Conservation (phyloP, 139 green algal genomes). For the Chlamydomonas eustigma region DNA sequence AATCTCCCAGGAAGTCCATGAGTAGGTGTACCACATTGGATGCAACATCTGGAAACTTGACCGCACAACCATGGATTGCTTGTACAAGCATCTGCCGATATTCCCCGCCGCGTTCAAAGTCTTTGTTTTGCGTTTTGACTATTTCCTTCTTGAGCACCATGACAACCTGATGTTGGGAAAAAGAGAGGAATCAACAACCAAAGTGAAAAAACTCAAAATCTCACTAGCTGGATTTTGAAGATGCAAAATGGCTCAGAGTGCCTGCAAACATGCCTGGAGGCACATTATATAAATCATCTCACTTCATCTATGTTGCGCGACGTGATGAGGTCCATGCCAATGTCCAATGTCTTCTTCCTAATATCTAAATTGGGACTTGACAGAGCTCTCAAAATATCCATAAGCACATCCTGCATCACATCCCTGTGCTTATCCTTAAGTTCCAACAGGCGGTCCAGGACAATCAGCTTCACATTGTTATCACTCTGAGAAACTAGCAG, state of each 20-base stretch:
- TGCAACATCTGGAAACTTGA: constrained; percentile 94
- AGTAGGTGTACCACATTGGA: constrained; percentile 89
- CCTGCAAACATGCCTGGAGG: no score
- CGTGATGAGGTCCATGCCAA: constrained; percentile 92
- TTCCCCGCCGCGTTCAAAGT: constrained; percentile 83
- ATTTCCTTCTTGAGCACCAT: constrained; percentile 96
- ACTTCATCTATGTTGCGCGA: constrained; percentile 69
- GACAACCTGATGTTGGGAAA: constrained; percentile 53
- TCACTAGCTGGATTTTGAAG: not conserved
- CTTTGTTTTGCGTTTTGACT: constrained; percentile 88
- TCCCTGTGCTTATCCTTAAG: constrained; percentile 71
- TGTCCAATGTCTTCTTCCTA: constrained; percentile 89
- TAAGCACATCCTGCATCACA: constrained; percentile 89
- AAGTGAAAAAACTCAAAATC: constrained; percentile 12
- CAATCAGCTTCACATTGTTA: constrained; percentile 99
- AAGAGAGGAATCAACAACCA: not conserved
- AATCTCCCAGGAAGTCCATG: constrained; percentile 93
- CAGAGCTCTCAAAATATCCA: constrained; percentile 95
- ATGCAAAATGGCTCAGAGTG: no score
- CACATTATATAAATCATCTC: no score
- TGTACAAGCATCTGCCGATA: constrained; percentile 92
- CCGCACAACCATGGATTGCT: constrained; percentile 90
- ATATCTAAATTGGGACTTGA: constrained; percentile 91
- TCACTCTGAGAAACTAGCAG: constrained; percentile 92
- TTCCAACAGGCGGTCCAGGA: constrained; percentile 86